These are phyloP conservation scores for Taiwanofungus camphoratus DNA, from an alignment of 1,284 basidiomycete genomes.

Conservation along the genomic window DNA sequence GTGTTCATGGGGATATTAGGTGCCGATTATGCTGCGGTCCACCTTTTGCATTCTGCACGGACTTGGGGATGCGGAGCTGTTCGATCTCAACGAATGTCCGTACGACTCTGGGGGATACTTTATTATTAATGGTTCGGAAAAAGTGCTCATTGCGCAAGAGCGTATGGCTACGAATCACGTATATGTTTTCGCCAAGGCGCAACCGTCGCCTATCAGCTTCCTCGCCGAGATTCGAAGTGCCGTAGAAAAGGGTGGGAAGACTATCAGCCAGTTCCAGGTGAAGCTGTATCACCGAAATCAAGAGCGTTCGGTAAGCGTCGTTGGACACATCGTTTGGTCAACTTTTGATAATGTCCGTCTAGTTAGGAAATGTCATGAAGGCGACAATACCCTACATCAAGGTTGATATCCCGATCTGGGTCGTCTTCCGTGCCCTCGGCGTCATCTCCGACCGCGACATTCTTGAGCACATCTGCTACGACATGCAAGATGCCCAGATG, in stretches of 20 bases:
- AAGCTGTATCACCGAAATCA: constrained; percentile 92
- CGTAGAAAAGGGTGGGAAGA: constrained; percentile 98
- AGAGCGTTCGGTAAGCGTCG: constrained; percentile 74
- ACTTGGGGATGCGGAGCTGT: constrained; percentile 77
- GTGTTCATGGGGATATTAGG: constrained; percentile 40
- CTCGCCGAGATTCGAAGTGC: constrained; percentile 97
- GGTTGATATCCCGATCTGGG: constrained; percentile 97
- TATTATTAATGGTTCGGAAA: constrained; percentile 99
- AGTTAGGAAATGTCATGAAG: constrained; percentile 93
- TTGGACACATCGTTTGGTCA: neutral
- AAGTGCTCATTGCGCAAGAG: constrained; percentile 98
- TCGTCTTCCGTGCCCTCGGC: constrained; percentile 96
- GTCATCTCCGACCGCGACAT: constrained; percentile 98
- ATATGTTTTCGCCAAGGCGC: constrained; percentile 98
- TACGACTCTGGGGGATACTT: constrained; percentile 99
- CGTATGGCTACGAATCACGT: constrained; percentile 99
- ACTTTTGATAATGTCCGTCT: constrained; percentile 2
- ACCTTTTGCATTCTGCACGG: constrained; percentile 90
- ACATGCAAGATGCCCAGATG: constrained; percentile 93
- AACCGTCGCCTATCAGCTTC: constrained; percentile 94
- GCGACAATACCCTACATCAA: constrained; percentile 98
- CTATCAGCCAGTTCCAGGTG: constrained; percentile 96
- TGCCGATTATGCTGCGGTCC: constrained; percentile 97
- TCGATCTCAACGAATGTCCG: constrained; percentile 94
- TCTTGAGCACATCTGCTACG: constrained; percentile 97